Percentiles rank a stretch among this genome's conserved stretches.
phyloP scores from a whole-genome alignment of 2,329 filamentous ascomycete genomes.

The Ophiosphaerella herpotricha region DNA sequence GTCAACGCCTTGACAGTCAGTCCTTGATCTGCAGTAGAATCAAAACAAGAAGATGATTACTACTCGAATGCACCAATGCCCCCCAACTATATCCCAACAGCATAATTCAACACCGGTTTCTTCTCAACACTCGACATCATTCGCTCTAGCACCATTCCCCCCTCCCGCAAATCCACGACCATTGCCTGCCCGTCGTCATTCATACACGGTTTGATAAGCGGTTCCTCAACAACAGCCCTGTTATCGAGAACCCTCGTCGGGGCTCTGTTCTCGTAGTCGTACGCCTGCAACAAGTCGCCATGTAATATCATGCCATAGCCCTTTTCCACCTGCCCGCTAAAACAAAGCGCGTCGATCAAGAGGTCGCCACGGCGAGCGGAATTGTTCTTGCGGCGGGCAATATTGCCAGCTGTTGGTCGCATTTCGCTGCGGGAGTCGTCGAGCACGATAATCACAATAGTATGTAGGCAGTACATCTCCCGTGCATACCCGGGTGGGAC shows the following conservation, averaged over 20 bases:
- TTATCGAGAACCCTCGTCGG: not conserved
- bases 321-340: slow-evolving; percentile 11
- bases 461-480: slow-evolving; percentile 13
- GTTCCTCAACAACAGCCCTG: slow-evolving; percentile 3
- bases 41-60: no score
- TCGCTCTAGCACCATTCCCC: no score
- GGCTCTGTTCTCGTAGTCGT: slow-evolving; percentile 19
- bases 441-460: slow-evolving; percentile 28
- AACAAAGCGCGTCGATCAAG: slow-evolving; percentile 21
- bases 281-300: slow-evolving; percentile 30
- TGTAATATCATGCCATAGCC: slow-evolving; percentile 31
- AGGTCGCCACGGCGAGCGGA: slow-evolving; percentile 25
- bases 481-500: no score
- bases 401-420: no score
- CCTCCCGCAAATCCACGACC: no score
- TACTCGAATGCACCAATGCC: no score
- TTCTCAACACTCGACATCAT: no score
- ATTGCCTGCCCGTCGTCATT: no score
- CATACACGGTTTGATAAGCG: not conserved
- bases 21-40: no score
- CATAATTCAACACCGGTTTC: no score
- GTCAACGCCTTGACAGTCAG: no score
- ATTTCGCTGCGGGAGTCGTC: slow-evolving; percentile 12
- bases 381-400: not conserved
- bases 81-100: no score